Percentiles rank a stretch among this genome's conserved stretches.
Conservation (phyloP, 169 alveolate genomes). For the Perkinsus olseni region DNA sequence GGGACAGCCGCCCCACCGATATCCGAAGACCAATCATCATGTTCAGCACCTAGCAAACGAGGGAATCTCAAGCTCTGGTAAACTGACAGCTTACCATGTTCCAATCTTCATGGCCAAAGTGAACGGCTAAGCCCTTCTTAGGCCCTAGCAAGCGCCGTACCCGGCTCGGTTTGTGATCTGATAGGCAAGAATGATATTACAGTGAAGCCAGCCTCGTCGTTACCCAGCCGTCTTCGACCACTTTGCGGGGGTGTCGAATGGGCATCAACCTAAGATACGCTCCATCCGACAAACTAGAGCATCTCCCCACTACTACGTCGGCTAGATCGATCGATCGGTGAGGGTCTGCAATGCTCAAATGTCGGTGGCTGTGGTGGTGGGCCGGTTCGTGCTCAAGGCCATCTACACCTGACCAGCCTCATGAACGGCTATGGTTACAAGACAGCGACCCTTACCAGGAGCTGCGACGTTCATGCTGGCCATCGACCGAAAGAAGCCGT, state of each 20-base stretch:
- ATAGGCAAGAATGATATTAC: too few relatives aligned
- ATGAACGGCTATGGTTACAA: too few relatives aligned
- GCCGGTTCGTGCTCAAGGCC: background rate
- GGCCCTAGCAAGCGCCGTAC: constrained; percentile 6
- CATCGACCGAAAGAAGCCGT: background rate
- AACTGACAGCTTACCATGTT: constrained; percentile 21
- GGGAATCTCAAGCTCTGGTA: background rate
- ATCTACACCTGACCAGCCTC: background rate
- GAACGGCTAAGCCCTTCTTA: constrained; percentile 42
- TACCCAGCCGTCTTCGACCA: background rate
- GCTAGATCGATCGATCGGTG: background rate
- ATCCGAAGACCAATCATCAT: constrained; percentile 38
- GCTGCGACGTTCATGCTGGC: background rate
- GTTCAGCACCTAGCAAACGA: background rate
- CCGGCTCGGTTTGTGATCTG: background rate
- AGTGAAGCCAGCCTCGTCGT: too few relatives aligned
- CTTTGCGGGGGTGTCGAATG: background rate
- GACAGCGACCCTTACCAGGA: too few relatives aligned
- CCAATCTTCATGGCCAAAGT: constrained; percentile 49
- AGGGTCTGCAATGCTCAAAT: background rate
- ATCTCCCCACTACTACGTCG: background rate
- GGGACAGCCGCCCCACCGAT: background rate
- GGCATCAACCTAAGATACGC: background rate
- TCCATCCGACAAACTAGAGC: background rate
- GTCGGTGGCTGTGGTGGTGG: background rate